phyloP scores from a whole-genome alignment of 2,329 filamentous ascomycete species.

The Diplodia corticola region DNA sequence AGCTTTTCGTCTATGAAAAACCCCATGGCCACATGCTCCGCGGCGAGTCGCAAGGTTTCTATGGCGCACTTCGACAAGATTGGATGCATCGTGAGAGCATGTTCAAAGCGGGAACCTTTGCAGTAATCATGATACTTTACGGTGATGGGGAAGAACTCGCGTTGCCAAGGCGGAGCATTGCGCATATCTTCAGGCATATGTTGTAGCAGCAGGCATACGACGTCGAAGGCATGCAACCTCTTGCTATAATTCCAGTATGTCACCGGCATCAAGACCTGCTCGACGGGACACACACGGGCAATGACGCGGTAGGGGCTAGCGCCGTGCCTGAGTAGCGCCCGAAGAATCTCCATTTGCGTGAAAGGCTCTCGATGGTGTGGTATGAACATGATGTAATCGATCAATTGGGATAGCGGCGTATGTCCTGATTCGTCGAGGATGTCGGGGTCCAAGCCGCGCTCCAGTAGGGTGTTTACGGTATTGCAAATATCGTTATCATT shows the following conservation, averaged over 20 bases:
- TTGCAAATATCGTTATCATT: not conserved
- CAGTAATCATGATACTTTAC: not conserved
- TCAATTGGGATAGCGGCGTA: not conserved
- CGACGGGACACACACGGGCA: not conserved
- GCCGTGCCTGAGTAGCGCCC: not conserved
- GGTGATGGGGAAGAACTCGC: not conserved
- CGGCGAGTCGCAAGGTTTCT: not conserved
- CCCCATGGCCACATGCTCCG: not conserved
- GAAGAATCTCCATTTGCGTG: not conserved
- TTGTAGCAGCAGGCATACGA: not conserved
- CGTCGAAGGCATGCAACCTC: not conserved
- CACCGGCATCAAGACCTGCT: not conserved
- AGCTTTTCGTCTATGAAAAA: not conserved
- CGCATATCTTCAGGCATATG: not conserved
- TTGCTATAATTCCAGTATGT: no score
- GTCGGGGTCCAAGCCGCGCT: not conserved
- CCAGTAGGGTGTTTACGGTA: not conserved
- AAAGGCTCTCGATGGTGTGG: not conserved
- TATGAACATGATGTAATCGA: not conserved
- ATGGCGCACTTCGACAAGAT: not conserved
- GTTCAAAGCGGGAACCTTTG: not conserved
- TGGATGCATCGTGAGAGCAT: accelerated
- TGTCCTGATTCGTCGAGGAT: not conserved
- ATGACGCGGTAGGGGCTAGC: not conserved
- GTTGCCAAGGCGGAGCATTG: not conserved